Percentiles rank a stretch among this genome's conserved stretches.
These are phyloP conservation scores for Pichia sp. DNA, from an alignment of 1,139 yeast species.

Conservation along the genomic window DNA sequence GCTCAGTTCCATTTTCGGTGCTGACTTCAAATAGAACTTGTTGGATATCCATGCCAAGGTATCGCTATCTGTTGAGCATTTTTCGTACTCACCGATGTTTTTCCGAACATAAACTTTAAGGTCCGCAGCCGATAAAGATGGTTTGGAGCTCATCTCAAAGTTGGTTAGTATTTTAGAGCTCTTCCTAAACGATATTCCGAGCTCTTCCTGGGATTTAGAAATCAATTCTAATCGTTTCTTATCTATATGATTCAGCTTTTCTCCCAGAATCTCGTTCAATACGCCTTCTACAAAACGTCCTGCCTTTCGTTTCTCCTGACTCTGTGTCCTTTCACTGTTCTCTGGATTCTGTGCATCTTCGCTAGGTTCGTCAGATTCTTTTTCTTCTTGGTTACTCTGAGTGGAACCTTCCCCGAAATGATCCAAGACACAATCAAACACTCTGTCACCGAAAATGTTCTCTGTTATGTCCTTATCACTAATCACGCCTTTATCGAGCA, in stretches of 20 bases:
- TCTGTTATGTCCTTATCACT: slow-evolving; percentile 6
- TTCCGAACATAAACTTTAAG: slow-evolving; percentile 7
- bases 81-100: slow-evolving; percentile 17
- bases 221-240: slow-evolving; percentile 10
- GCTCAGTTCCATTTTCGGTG: slow-evolving; percentile 28
- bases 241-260: slow-evolving; percentile 3
- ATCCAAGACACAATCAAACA: slow-evolving; percentile 8
- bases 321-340: background rate
- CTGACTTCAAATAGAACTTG: slow-evolving; percentile 29
- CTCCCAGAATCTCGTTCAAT: background rate
- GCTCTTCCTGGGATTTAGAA: slow-evolving; percentile 23
- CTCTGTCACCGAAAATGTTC: slow-evolving; percentile 8
- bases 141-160: slow-evolving; percentile 19
- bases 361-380: background rate
- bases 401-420: background rate
- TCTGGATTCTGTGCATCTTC: background rate
- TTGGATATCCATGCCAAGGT: slow-evolving; percentile 20
- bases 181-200: slow-evolving; percentile 29
- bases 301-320: background rate
- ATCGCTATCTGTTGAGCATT: slow-evolving; percentile 11
- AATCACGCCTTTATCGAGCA: background rate
- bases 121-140: slow-evolving; percentile 2
- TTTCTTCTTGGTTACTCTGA: background rate
- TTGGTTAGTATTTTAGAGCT: slow-evolving; percentile 27
- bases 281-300: background rate